Evolutionary conservation across 768 basidiomycete genomes (phyloP).

Genomic region (Podaxis carcinomalis): DNA sequence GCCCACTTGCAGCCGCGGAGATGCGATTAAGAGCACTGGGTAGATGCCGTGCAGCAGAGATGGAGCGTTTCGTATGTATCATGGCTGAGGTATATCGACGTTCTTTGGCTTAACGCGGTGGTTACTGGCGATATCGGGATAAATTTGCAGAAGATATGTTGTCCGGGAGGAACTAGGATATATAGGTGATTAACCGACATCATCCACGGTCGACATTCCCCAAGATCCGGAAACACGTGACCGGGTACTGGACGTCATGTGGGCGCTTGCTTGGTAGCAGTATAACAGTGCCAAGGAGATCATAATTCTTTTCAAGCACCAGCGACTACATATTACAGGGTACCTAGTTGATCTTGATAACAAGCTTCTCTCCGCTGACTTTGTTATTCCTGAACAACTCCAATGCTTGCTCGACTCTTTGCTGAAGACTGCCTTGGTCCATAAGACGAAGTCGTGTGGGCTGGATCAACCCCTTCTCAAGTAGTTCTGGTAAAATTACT

Average conservation of each 20-base stretch:
- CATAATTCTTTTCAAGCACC: not conserved
- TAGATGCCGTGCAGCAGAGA: constrained; percentile 21
- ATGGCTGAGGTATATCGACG: constrained; percentile 14
- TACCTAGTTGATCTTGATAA: constrained; percentile 30
- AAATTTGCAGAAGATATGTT: not conserved
- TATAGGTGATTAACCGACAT: not conserved
- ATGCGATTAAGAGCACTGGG: constrained; percentile 18
- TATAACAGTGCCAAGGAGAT: not conserved
- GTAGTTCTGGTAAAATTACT: constrained; percentile 38
- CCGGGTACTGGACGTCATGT: not conserved
- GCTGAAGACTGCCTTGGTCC: constrained; percentile 37
- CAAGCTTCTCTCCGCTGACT: constrained; percentile 46
- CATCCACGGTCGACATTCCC: not conserved
- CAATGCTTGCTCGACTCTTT: constrained; percentile 37
- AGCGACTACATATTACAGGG: not conserved
- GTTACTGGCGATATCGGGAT: not conserved
- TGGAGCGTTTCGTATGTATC: constrained; percentile 35
- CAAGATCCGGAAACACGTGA: constrained; percentile 17
- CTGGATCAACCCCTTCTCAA: constrained; percentile 32
- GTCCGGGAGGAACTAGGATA: constrained; percentile 9
- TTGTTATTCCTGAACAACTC: constrained; percentile 43
- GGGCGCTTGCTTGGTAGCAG: not conserved
- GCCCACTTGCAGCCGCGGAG: constrained; percentile 6
- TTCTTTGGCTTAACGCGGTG: not conserved
- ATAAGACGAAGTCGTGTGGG: constrained; percentile 38